These are phyloP conservation scores for Filosporella fistucella DNA, from an alignment of 495 filamentous ascomycete species.

Conservation along the genomic window DNA sequence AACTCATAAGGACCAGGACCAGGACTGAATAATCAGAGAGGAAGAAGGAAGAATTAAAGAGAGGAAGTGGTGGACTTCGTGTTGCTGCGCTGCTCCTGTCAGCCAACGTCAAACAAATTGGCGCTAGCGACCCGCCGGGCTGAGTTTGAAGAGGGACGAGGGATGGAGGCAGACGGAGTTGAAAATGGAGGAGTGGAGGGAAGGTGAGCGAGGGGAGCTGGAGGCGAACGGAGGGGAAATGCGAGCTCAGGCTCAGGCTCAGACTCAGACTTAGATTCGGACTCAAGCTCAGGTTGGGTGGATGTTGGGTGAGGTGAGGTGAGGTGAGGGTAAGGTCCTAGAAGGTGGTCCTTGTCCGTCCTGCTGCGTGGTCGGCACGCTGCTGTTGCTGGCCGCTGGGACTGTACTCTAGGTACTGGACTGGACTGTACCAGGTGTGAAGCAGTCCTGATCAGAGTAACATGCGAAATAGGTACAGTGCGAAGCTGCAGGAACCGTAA, in stretches of 20 bases:
- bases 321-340: too few species aligned
- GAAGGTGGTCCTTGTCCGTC: too few species aligned
- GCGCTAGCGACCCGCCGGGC: conserved; percentile 6
- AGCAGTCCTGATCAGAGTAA: too few species aligned
- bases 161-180: background rate
- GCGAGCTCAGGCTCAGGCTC: too few species aligned
- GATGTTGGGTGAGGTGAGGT: too few species aligned
- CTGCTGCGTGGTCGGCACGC: too few species aligned
- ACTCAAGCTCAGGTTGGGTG: too few species aligned
- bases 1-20: conserved; percentile 48
- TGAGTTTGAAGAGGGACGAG: background rate
- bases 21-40: conserved; percentile 6
- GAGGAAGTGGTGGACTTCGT: background rate
- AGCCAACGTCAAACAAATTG: background rate
- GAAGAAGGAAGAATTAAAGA: conserved; percentile 2
- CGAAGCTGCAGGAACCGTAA: conserved; percentile 11
- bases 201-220: background rate
- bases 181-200: background rate
- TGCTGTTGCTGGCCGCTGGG: too few species aligned
- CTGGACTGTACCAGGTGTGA: too few species aligned
- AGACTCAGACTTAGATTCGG: too few species aligned
- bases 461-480: too few species aligned
- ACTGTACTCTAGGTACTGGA: too few species aligned
- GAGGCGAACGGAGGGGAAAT: conserved; percentile 32
- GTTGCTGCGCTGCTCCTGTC: background rate